Conservation (phyloP, 495 filamentous ascomycete species). For the Monascus purpureus region DNA sequence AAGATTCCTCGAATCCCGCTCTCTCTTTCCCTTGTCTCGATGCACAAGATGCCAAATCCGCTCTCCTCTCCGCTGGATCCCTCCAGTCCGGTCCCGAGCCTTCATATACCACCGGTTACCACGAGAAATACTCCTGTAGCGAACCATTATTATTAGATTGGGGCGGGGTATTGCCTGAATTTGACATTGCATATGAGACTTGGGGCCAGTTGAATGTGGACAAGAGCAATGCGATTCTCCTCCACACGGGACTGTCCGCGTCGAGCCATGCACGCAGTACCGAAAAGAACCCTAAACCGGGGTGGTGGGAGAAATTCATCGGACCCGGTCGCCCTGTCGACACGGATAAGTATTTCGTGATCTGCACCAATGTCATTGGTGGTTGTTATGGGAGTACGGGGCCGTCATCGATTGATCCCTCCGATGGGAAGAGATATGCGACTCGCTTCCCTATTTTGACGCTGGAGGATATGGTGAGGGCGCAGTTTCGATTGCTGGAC, state of each 20-base stretch:
- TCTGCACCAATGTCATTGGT: slow-evolving; percentile 94
- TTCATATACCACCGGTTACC: slow-evolving; percentile 78
- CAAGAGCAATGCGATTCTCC: slow-evolving; percentile 77
- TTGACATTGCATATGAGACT: slow-evolving; percentile 82
- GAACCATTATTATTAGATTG: slow-evolving; percentile 79
- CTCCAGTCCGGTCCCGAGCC: slow-evolving; percentile 75
- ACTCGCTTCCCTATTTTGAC: slow-evolving; percentile 96
- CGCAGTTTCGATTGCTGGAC: slow-evolving; percentile 86
- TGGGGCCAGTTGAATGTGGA: slow-evolving; percentile 77
- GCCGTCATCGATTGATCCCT: slow-evolving; percentile 76
- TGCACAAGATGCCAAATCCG: slow-evolving; percentile 70
- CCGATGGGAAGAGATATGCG: slow-evolving; percentile 75
- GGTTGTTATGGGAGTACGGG: slow-evolving; percentile 96
- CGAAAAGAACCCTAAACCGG: slow-evolving; percentile 64
- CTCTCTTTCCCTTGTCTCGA: slow-evolving; percentile 95
- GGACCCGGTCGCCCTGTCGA: slow-evolving; percentile 76
- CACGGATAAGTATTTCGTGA: slow-evolving; percentile 80
- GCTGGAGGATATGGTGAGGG: slow-evolving; percentile 93
- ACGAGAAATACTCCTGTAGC: slow-evolving; percentile 57
- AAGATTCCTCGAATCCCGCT: slow-evolving; percentile 65
- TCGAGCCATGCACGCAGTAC: slow-evolving; percentile 95
- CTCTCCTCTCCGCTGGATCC: slow-evolving; percentile 59
- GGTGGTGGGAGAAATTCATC: slow-evolving; percentile 99
- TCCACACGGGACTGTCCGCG: slow-evolving; percentile 89
- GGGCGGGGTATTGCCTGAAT: slow-evolving; percentile 77